Conservation (phyloP, 805 yeast species). For the Starmerella apis region DNA sequence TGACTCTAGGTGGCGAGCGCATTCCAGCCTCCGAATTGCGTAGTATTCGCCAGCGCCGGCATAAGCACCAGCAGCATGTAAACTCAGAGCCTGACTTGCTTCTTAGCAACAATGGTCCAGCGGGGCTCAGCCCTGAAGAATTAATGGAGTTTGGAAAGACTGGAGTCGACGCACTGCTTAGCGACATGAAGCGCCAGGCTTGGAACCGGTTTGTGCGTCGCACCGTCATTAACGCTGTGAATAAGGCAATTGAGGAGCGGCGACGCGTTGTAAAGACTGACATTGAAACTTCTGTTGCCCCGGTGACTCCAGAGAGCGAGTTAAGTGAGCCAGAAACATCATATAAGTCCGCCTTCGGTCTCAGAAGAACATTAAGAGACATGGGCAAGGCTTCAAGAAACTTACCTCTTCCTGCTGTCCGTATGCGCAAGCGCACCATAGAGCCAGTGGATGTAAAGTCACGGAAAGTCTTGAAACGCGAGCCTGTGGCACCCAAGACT, state of each 20-base stretch:
- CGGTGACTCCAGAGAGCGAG: constrained; percentile 4
- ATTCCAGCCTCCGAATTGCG: neutral
- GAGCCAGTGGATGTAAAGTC: neutral
- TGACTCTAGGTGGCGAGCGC: constrained; percentile 11
- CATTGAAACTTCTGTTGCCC: neutral
- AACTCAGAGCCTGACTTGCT: neutral
- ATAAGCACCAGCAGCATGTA: neutral
- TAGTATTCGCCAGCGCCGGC: neutral
- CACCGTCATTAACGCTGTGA: constrained; percentile 1
- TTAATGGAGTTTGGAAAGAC: neutral
- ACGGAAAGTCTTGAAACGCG: constrained; percentile 1
- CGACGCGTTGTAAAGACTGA: neutral
- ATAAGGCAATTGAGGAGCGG: neutral
- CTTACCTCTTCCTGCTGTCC: neutral
- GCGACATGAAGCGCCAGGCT: neutral
- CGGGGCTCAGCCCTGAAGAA: neutral
- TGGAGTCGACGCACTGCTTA: constrained; percentile 1
- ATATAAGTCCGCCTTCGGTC: neutral
- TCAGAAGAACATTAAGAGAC: neutral
- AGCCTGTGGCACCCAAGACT: constrained; percentile 1
- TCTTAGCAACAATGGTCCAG: neutral
- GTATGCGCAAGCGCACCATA: constrained; percentile 3
- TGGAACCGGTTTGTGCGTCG: constrained; percentile 1
- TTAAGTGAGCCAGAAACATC: neutral
- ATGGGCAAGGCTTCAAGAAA: constrained; percentile 1